Evolutionary conservation across 306 rosid species (phyloP), one percentile per base, ranked within the genome.

Genomic region (Pueraria montana): DNA sequence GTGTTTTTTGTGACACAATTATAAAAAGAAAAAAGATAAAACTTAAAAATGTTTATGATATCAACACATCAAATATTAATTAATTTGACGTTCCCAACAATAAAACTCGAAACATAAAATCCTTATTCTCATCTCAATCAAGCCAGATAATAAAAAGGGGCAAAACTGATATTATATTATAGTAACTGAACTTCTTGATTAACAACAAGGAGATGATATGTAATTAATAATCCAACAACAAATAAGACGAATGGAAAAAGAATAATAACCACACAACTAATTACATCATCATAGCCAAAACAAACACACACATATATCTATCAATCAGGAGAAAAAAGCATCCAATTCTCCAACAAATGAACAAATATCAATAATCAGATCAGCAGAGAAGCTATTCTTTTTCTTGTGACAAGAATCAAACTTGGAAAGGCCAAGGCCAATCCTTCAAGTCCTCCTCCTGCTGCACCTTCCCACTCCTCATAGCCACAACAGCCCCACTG

Each of bases 391-490:
- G 43, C 18, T 70, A 62, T 32, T 58, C 14, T 24, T 59, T 38
- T 38, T 45, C 11, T 67, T 67, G 42, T 65, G 16, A 65, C 21
- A 32, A 6, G 11, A 21, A 1, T 20, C 53, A 93, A 75, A 91
- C 94, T 83, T 93, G 96, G 80, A 91, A 93, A 17, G 97, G 96
- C 97, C 94, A 93, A 24, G 97, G 96, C 97, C 97, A 91, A 67
- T 93, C 97, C 93, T 93, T 93, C 86, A 93, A 56, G 67, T 93
- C 94, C 62, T 90, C 94, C 11, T 93, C 96, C 24, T 91, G 91
- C 79, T 89, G 94, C 78, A 91, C 97, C 88, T 89, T 93, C 16
- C 89, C 72, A 84, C 93, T 93, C 83, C 89, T 88, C 86, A 82
- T 74, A 43, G 85, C 77, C 53, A 56, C 26, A 56, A 56, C 14